Evolutionary conservation across 225 moss, liverwort and hornwort genomes (phyloP), one percentile per base, ranked within the genome.

Genomic region (Sphagnum tenellum): DNA sequence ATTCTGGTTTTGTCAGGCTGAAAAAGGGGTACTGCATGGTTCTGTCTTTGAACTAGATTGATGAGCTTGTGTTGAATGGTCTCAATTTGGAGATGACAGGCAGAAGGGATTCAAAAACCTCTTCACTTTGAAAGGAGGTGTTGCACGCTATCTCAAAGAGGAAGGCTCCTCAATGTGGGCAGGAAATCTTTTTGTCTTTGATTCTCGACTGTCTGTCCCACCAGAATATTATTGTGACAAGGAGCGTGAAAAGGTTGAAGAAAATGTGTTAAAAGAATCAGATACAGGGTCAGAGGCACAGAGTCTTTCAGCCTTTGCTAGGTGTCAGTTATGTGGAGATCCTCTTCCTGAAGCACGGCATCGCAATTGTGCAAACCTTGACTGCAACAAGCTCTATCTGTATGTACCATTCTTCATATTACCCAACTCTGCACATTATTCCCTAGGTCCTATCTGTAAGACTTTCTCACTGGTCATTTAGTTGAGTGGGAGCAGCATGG

Each of bases 351-450:
- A 90, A 71, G 79, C 96, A 45, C 70, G 83, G 67, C 98, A 98
- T 82, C 90, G 90, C 64, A 98, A 98, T 74, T 98, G 93, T 71
- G 98, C 98, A 75, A 98, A 93, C 67, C 75, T 98, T 47, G 93
- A 98, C 77, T 98, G 98, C 82, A 98, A 98, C 69, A 75, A 86
- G 56, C 83, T 98, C 5, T 90, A 85, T 54, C 68, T 93, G 98
- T 98, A 78, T 87, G 90, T 73, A 57, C 44, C 45, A 7, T 12
- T 12, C 8, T 45, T 10, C 9, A 13, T 7, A 1, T 46, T 4
- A 53, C 5, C 8, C 46, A 44, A 9, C 45, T 55, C 29, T 56
- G 4, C 44, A 9, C 10, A 11, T 65, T 45, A 8, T 29, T 49
- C 46, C 59, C 48, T 7, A 7, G 12, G 47, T 48, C 7, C 47